phyloP scores from a whole-genome alignment of 331 rosid species.

The Pyrus hybrid region DNA sequence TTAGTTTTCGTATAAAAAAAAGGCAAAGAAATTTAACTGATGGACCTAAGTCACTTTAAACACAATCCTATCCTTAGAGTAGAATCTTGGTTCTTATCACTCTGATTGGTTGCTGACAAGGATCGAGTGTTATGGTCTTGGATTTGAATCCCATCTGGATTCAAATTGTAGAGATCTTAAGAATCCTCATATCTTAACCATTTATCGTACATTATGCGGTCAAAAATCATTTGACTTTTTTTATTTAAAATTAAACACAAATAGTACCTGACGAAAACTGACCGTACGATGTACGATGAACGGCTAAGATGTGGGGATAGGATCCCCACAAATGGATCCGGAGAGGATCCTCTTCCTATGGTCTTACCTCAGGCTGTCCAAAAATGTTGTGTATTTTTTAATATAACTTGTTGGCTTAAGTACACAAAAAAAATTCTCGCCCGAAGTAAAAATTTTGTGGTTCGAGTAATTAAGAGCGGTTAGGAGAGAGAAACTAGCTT shows the following conservation, averaged over 20 bases:
- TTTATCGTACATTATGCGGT: fast-evolving
- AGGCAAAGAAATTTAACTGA: too few relatives aligned
- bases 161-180: too few relatives aligned
- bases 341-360: neutral
- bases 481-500: neutral
- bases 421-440: neutral
- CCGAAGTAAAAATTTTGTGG: too few relatives aligned
- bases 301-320: fast-evolving
- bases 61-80: neutral
- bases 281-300: too few relatives aligned
- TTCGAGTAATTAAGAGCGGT: neutral
- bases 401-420: neutral
- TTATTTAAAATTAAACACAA: too few relatives aligned
- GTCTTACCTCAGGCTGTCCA: neutral
- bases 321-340: too few relatives aligned
- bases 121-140: neutral
- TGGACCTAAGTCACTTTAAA: neutral
- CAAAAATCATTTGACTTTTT: too few relatives aligned
- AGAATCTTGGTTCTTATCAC: neutral
- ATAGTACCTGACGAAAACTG: too few relatives aligned
- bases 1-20: too few relatives aligned
- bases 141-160: too few relatives aligned
- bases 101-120: neutral
- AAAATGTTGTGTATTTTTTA: neutral
- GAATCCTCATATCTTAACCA: too few relatives aligned